Evolutionary conservation across 2,329 filamentous ascomycete genomes (phyloP), one percentile per base, ranked within the genome.

Genomic region (Fusarium drepaniforme): DNA sequence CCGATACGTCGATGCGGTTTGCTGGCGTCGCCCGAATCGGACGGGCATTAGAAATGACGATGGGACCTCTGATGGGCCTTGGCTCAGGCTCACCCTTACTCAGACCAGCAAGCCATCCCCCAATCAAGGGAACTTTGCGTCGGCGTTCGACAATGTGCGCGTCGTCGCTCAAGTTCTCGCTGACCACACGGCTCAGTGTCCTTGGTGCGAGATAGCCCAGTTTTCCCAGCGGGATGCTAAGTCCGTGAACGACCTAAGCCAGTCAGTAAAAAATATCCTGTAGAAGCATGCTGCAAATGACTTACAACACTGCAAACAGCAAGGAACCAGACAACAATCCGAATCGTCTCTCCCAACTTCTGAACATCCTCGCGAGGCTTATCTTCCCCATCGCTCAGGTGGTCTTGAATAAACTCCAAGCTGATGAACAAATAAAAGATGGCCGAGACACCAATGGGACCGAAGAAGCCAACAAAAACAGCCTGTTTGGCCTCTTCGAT

Each of bases 391-490:
- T 87, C 77, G 21, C 79, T 89, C n/a, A 90, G 79, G 3, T 81
- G 78, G 69, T 84, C 35, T 82, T 84, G 60, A 21, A 98, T 86
- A 71, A 96, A 98, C 28, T 97, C 94, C 1, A 94, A 82, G 46
- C 90, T 92, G 71, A 98, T 87, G 79, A 95, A 97, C 8, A 98
- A 88, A 80, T 98, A 98, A 81, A 97, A 98, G 23, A 98, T 90
- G 1, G 95, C 96, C 18, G 94, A 94, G 2, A 98, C 95, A 4
- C 96, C 95, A 66, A 98, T 96, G 0, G 96, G 96, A 0, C 96
- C 96, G 75, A 98, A 98, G 85, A 97, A 98, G 0, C 96, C 96
- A 9, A 97, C 94, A 79, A 97, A 98, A 0, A 94, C 84, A 2
- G 95, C 95, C 75, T 97, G 95, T 5, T 90, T 89, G 35, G 89